Base-by-base conservation (phyloP, 192 early-diverging fungal genomes). In the Thamnidium elegans region DNA sequence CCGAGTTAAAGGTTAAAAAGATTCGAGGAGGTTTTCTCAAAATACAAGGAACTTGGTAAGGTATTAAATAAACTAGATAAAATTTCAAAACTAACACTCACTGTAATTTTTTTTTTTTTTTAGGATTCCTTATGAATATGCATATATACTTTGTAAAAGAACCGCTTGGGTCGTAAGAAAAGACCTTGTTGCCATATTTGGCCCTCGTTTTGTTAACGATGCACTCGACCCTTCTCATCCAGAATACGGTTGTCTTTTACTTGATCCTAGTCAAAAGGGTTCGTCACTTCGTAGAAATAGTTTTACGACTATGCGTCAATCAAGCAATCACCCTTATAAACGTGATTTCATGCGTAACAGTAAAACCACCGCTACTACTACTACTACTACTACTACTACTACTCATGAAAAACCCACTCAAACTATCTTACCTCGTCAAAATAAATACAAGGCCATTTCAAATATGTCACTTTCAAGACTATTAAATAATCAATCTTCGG, bases 1-100 rank as follows among this genome's bases (percentile, higher is more conserved):
- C 81, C 14, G 79, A 83, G 34, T 62, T 83, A 9, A 79, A 78
- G n/a, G 81, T 85, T 63, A 77, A 79, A 52, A 85, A 83, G 50
- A 78, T 85, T 11, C 80, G 84, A 51, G 84, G 84, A 19, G 81
- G 84, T 13, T 84, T 86, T 58, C 63, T 86, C 11, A 84, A 83
- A 65, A 86, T 84, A 14, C 84, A 84, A 65, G 82, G 82, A 36
- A 86, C 82, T 50, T 86, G 84, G 84, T 59, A 59, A 45, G 58
- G 11, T 10, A 19, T 45, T 58, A 7, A 26, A 26, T 26, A 26
- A 26, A 26, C 26, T 26, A 26, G 26, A 26, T 26, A 26, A 26
- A 26, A 26, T 26, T 26, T 26, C 26, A 26, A 26, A 26, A 26
- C 26, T 26, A 26, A 26, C 10, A 50, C n/a, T n/a, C 19, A 3